Conservation (phyloP, 345 rosid genomes). For the Crucihimalaya himalaica region DNA sequence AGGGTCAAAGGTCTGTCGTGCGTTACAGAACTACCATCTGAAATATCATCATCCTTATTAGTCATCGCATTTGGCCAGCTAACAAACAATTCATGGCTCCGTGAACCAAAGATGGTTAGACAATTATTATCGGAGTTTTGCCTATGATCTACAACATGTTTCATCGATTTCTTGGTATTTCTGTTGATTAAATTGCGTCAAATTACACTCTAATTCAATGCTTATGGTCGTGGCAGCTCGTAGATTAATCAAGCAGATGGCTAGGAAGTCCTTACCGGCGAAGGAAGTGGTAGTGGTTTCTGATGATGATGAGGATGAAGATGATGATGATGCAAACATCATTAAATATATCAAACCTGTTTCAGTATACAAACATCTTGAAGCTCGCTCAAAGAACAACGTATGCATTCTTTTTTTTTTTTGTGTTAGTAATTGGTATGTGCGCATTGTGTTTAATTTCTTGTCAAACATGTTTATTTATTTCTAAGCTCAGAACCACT, state of each 20-base stretch:
- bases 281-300: slow-evolving; percentile 6
- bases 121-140: not conserved
- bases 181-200: not conserved
- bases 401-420: slow-evolving; percentile 16
- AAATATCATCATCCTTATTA: not conserved
- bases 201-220: not conserved
- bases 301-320: not conserved
- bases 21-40: not conserved
- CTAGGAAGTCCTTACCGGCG: not conserved
- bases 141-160: not conserved
- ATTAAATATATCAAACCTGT: not conserved
- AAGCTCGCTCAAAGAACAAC: not conserved
- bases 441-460: not conserved
- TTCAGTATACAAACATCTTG: not conserved
- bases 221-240: slow-evolving; percentile 15
- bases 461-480: not conserved
- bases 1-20: not conserved
- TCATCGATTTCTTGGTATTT: not conserved
- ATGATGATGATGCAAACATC: not conserved
- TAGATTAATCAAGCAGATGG: slow-evolving; percentile 25
- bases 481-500: not conserved
- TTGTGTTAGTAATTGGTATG: not conserved
- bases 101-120: not conserved
- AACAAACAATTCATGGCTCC: not conserved
- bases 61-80: not conserved